A percentile compares a stretch with the other conserved stretches of the same genome.
Evolutionary conservation across 768 basidiomycete species (phyloP).

Genomic region (Lactarius hengduanensis): DNA sequence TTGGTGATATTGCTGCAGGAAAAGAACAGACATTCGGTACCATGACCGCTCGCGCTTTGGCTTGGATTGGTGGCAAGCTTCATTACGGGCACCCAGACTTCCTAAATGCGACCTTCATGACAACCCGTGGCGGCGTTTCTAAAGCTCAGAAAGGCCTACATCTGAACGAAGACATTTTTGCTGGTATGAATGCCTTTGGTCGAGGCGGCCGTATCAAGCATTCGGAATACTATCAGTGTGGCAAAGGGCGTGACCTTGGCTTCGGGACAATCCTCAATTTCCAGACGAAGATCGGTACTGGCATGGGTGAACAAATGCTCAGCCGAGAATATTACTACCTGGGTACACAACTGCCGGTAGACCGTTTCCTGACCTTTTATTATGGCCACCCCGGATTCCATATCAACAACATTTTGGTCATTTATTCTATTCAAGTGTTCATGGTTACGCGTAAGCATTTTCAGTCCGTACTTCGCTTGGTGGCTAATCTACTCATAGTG

Average conservation of each 20-base stretch:
- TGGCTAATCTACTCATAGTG: slow-evolving; percentile 45
- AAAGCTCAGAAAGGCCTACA: slow-evolving; percentile 99
- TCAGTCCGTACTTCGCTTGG: background rate
- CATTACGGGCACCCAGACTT: slow-evolving; percentile 99
- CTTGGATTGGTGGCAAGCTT: slow-evolving; percentile 97
- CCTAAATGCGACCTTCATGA: slow-evolving; percentile 97
- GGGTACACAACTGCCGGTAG: slow-evolving; percentile 95
- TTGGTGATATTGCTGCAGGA: slow-evolving; percentile 98
- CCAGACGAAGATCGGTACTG: slow-evolving; percentile 99
- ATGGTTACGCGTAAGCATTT: slow-evolving; percentile 82
- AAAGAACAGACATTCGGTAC: slow-evolving; percentile 99
- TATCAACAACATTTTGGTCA: slow-evolving; percentile 99
- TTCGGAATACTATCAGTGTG: slow-evolving; percentile 99
- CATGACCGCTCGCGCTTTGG: slow-evolving; percentile 89
- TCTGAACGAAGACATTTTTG: slow-evolving; percentile 99
- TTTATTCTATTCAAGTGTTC: slow-evolving; percentile 96
- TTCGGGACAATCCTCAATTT: slow-evolving; percentile 99
- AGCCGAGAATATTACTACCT: slow-evolving; percentile 99
- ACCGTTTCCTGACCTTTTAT: slow-evolving; percentile 99
- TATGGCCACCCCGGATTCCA: slow-evolving; percentile 99
- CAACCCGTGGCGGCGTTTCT: slow-evolving; percentile 95
- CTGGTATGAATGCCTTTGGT: slow-evolving; percentile 98
- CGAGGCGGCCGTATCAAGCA: slow-evolving; percentile 99
- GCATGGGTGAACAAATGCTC: slow-evolving; percentile 99
- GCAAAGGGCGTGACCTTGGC: slow-evolving; percentile 98